Evolutionary conservation across 2,329 filamentous ascomycete species (phyloP), one percentile per base, ranked within the genome.

Genomic region (Fusarium fracticaudum): DNA sequence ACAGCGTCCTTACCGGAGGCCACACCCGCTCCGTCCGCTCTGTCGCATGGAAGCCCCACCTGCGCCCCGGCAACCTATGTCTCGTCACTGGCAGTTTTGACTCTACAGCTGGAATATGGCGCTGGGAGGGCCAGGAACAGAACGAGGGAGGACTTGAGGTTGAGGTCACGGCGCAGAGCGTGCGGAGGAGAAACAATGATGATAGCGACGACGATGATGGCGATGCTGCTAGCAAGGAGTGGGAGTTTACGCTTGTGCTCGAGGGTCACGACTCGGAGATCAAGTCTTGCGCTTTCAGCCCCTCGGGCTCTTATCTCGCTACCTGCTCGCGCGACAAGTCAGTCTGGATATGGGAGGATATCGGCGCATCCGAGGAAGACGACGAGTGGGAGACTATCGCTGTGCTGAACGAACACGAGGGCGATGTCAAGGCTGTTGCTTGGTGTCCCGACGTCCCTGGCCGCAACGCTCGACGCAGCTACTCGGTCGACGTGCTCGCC

Each of bases 261-360:
- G 96, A 98, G 79, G 96, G 96, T 1, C 96, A 98, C 81, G 96
- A 98, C 79, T 94, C 93, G 31, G 96, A 99, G 84, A 93, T 99
- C 86, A 93, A 98, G 86, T 87, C 89, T 37, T 90, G 96, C 72
- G 87, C 90, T 5, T 97, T 95, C 85, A 91, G 89, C 24, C 91
- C 93, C 1, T 90, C 90, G 0, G 93, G 93, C 2, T 90, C 92
- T 70, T 91, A 94, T 77, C 88, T 99, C 9, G 96, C 96, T 11
- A 98, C 95, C 0, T 98, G 95, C 83, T 93, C 91, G 60, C 89
- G 96, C 55, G 96, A 99, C 82, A 98, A 98, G 85, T 93, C 91
- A 22, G 94, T 98, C 24, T 99, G 96, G 96, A 94, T 99, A 77
- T 99, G 96, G 96, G 96, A 99, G 83, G 96, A 98, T 81, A 89